These are phyloP conservation scores for Botrytis aclada DNA, from an alignment of 2,329 filamentous ascomycete genomes.

Conservation along the genomic window DNA sequence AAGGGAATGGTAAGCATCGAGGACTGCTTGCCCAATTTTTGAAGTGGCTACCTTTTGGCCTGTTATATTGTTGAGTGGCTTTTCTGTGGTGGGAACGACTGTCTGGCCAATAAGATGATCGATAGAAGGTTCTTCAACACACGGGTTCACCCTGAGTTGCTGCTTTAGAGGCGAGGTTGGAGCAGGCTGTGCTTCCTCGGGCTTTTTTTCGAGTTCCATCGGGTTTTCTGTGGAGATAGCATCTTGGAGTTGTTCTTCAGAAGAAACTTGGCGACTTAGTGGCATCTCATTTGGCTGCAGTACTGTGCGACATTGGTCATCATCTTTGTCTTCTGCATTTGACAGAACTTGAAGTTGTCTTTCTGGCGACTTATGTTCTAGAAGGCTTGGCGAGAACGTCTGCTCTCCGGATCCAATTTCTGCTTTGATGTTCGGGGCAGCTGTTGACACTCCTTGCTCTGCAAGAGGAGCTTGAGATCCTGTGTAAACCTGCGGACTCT, in stretches of 20 bases:
- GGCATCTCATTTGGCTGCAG: not conserved
- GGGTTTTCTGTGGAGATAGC: not conserved
- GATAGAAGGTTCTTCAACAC: not conserved
- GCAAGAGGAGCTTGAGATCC: not conserved
- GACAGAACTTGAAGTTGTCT: not conserved
- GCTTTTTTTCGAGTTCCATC: not conserved
- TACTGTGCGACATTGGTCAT: not conserved
- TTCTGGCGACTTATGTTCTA: not conserved
- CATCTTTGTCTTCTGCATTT: not conserved
- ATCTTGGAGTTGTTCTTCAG: not conserved
- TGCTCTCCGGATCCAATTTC: not conserved
- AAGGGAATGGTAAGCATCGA: conserved; percentile 26
- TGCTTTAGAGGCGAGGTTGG: not conserved
- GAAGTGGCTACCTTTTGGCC: too few relatives aligned
- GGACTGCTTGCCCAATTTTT: too few relatives aligned
- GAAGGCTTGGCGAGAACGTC: not conserved
- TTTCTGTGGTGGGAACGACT: not conserved
- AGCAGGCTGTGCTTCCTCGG: not conserved
- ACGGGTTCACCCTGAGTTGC: not conserved
- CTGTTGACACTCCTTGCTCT: not conserved
- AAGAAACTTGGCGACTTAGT: not conserved
- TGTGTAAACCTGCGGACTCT: not conserved
- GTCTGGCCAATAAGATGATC: not conserved
- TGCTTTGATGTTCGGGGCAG: not conserved
- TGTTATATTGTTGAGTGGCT: not conserved